A percentile compares a stretch with the other conserved stretches of the same genome.
Conservation (phyloP, 805 yeast species). For the Kluyveromyces aestuarii region DNA sequence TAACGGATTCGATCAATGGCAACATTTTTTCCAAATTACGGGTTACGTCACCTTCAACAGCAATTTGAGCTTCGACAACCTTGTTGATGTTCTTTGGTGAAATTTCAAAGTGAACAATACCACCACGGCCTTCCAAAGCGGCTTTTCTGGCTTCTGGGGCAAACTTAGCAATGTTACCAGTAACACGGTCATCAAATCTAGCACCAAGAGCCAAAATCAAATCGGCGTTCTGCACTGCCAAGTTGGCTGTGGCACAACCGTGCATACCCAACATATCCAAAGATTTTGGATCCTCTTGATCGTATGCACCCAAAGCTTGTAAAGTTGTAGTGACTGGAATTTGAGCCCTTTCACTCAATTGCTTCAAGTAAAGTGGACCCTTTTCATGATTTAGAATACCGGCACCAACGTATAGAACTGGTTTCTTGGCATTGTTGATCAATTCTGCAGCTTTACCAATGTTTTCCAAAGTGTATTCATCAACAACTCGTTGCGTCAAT, state of each 20-base stretch:
- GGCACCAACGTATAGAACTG: slow-evolving; percentile 84
- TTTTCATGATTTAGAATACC: slow-evolving; percentile 76
- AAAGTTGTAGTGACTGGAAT: slow-evolving; percentile 96
- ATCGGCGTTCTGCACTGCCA: slow-evolving; percentile 91
- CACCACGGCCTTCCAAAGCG: slow-evolving; percentile 82
- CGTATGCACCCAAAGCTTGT: slow-evolving; percentile 91
- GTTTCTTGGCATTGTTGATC: slow-evolving; percentile 75
- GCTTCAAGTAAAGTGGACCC: slow-evolving; percentile 72
- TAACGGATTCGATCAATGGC: slow-evolving; percentile 58
- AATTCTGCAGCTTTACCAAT: slow-evolving; percentile 69
- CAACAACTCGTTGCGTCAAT: slow-evolving; percentile 60
- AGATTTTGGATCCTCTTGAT: slow-evolving; percentile 84
- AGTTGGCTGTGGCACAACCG: slow-evolving; percentile 90
- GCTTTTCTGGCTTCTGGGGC: slow-evolving; percentile 93
- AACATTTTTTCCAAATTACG: slow-evolving; percentile 62
- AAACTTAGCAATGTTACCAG: slow-evolving; percentile 74
- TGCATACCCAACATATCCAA: slow-evolving; percentile 98
- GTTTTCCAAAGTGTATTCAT: slow-evolving; percentile 66
- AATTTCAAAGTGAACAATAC: slow-evolving; percentile 93
- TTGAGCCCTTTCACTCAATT: slow-evolving; percentile 79
- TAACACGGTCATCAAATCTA: slow-evolving; percentile 97
- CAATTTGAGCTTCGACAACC: slow-evolving; percentile 93
- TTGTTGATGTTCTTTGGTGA: slow-evolving; percentile 95
- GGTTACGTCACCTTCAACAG: slow-evolving; percentile 93
- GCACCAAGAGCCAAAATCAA: slow-evolving; percentile 92